phyloP scores from a whole-genome alignment of 805 yeast genomes.

The Wickerhamiella nectarea region DNA sequence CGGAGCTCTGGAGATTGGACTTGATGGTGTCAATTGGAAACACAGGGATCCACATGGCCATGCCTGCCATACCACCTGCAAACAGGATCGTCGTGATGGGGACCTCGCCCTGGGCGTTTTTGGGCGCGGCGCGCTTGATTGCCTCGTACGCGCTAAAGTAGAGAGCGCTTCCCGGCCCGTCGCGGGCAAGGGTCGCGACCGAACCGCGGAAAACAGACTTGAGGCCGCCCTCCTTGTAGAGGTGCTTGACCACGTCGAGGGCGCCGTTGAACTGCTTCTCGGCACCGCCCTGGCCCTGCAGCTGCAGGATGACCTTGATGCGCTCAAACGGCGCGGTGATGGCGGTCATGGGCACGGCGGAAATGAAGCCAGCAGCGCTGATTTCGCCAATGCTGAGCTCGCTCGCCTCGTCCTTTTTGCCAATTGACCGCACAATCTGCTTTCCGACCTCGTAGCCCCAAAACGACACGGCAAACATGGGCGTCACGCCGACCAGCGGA shows the following conservation, averaged over 20 bases:
- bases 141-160: conserved; percentile 91
- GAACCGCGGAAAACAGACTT: conserved; percentile 83
- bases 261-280: conserved; percentile 34
- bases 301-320: conserved; percentile 84
- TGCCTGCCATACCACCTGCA: conserved; percentile 95
- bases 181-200: conserved; percentile 83
- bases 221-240: conserved; percentile 70
- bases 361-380: conserved; percentile 83
- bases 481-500: conserved; percentile 92
- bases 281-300: conserved; percentile 39
- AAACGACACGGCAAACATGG: conserved; percentile 95
- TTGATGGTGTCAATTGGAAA: conserved; percentile 95
- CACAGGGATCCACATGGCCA: conserved; percentile 91
- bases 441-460: conserved; percentile 98
- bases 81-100: conserved; percentile 63
- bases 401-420: conserved; percentile 26
- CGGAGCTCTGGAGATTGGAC: conserved; percentile 61
- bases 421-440: conserved; percentile 42
- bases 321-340: conserved; percentile 98
- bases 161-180: conserved; percentile 93
- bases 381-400: conserved; percentile 53
- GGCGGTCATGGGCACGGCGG: conserved; percentile 88
- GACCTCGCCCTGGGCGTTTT: conserved; percentile 39
- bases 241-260: conserved; percentile 45
- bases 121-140: conserved; percentile 40